Base-by-base conservation (phyloP, 805 yeast genomes). In the Schwanniomyces pseudopolymorphus region DNA sequence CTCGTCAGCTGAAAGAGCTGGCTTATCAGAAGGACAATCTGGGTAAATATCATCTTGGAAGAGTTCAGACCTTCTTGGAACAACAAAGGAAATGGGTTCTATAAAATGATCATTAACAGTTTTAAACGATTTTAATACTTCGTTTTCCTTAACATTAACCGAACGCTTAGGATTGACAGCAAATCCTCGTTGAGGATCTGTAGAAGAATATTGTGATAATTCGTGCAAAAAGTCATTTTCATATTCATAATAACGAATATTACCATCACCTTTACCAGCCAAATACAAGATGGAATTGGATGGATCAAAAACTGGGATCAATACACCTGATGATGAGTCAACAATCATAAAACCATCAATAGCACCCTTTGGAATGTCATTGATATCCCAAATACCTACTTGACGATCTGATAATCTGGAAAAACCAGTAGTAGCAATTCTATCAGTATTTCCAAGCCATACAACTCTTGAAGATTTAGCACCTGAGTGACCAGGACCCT, bases 201-300 rank as follows among this genome's bases (percentile, higher is more conserved):
- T 80, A 3, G 97, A 89, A 50, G 84, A 84, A 66, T 79, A 94
- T 64, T 92, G 97, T n/a, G 96, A 87, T 49, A 94, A 70, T 56
- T 87, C 89, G 67, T 76, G 84, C 46, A 94, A 75, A 58, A 84
- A 86, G 59, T 92, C 97, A 58, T 87, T 81, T 51, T 84, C 89
- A 65, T 80, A 89, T 72, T 94, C 99, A 62, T 74, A 94, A 70
- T 92, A 92, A 60, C 97, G 87, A 59, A 94, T 89, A 65, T 92
- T 94, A 58, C 98, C 98, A 66, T 94, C 99, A 66, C 97, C 97
- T 67, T 94, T 92, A 56, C 99, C 99, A 26, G 96, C 98, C 50
- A 94, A 72, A 61, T 86, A 94, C 49, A 94, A 75, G 48, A 91
- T 81, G 46, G 84, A 81, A 39, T 87, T 90, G 28, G 87, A 79